These are phyloP conservation scores for Cytospora leucostoma DNA, from an alignment of 2,329 filamentous ascomycete genomes.

Conservation along the genomic window DNA sequence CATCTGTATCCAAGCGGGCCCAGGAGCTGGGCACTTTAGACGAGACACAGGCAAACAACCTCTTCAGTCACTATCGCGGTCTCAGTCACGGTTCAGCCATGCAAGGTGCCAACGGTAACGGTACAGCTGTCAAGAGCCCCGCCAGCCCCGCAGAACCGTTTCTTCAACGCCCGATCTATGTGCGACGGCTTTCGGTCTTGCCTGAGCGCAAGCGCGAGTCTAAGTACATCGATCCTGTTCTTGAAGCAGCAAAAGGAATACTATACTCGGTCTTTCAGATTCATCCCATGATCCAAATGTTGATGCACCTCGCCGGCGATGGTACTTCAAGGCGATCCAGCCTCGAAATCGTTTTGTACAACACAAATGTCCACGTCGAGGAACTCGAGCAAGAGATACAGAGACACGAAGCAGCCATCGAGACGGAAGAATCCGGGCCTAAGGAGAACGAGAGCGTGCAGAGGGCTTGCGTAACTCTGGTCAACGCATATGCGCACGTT, in stretches of 20 bases:
- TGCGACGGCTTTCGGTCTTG: conserved; percentile 63
- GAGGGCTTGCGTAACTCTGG: conserved; percentile 62
- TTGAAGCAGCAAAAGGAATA: conserved; percentile 67
- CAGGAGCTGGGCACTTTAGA: conserved; percentile 64
- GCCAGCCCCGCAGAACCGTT: conserved; percentile 60
- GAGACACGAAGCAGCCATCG: conserved; percentile 56
- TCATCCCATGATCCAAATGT: conserved; percentile 66
- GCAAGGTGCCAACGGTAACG: conserved; percentile 49
- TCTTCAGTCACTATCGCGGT: conserved; percentile 67
- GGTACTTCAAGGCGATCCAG: conserved; percentile 62
- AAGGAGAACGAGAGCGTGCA: conserved; percentile 65
- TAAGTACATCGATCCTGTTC: conserved; percentile 59
- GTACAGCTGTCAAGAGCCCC: conserved; percentile 51
- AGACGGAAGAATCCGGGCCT: conserved; percentile 50
- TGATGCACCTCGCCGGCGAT: conserved; percentile 63
- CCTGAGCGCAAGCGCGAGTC: conserved; percentile 66
- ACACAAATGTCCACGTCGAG: conserved; percentile 66
- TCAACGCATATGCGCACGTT: conserved; percentile 66
- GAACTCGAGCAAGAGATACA: conserved; percentile 67
- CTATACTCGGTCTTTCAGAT: conserved; percentile 69
- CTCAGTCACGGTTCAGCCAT: conserved; percentile 70
- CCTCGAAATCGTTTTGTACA: conserved; percentile 68
- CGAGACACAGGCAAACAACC: conserved; percentile 62
- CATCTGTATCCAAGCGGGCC: conserved; percentile 60
- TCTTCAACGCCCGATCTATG: conserved; percentile 61